Conservation (phyloP, 495 filamentous ascomycete species). For the Xanthoparmelia taractica region DNA sequence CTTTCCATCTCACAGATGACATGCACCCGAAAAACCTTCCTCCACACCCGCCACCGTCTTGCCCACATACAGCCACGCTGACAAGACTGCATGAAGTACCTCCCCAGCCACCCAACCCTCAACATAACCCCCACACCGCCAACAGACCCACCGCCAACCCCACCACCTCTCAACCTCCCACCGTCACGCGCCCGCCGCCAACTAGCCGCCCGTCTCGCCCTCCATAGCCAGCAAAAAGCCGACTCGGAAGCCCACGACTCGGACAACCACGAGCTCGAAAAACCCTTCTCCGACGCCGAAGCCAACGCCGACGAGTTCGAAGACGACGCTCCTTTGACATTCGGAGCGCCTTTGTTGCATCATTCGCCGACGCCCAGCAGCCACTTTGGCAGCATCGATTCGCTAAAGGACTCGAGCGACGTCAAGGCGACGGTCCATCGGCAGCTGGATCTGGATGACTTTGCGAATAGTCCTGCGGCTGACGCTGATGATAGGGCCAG, state of each 20-base stretch:
- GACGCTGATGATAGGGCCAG: slow-evolving; percentile 32
- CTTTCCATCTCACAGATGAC: not conserved
- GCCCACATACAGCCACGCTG: slow-evolving; percentile 10
- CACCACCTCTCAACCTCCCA: slow-evolving; percentile 65
- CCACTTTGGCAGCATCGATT: not conserved
- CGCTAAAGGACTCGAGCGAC: not conserved
- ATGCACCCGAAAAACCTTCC: not conserved
- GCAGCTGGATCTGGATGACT: slow-evolving; percentile 23
- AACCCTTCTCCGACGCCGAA: not conserved
- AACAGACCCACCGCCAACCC: slow-evolving; percentile 45
- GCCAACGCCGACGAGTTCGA: slow-evolving; percentile 12
- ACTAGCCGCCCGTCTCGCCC: slow-evolving; percentile 71
- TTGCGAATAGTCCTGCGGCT: slow-evolving; percentile 23
- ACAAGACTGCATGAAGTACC: slow-evolving; percentile 25
- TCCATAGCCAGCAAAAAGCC: slow-evolving; percentile 60
- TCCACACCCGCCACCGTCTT: not conserved
- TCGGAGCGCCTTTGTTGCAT: slow-evolving; percentile 5
- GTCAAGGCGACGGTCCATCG: slow-evolving; percentile 5
- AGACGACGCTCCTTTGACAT: slow-evolving; percentile 9
- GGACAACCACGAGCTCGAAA: slow-evolving; percentile 1
- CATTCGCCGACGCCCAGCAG: not conserved
- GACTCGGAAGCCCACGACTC: slow-evolving; percentile 26
- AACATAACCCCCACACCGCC: slow-evolving; percentile 25
- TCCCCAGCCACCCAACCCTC: slow-evolving; percentile 29
- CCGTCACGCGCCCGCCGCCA: slow-evolving; percentile 83